Evolutionary conservation across 2,329 filamentous ascomycete species (phyloP).

Genomic region (Arthrobotrys pseudoclavata): DNA sequence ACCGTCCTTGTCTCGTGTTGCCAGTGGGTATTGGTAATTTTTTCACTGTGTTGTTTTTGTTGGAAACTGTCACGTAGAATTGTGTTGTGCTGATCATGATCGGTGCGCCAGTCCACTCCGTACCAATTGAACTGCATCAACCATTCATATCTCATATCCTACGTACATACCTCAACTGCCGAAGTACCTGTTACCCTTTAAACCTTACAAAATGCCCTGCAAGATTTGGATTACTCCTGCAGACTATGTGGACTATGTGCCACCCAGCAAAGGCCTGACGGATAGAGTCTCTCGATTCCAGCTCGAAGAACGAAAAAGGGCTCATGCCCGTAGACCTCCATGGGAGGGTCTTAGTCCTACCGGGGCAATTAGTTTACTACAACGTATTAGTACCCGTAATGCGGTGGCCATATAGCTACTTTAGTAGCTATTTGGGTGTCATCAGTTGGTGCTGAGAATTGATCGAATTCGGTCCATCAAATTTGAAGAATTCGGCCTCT

Average conservation of each 20-base stretch:
- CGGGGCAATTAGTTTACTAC: background rate
- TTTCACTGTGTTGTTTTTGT: conserved; percentile 14
- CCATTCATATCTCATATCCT: background rate
- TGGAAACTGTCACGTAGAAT: background rate
- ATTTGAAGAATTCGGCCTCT: background rate
- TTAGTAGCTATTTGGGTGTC: background rate
- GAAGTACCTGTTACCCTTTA: background rate
- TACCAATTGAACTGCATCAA: background rate
- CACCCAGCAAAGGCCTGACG: conserved; percentile 17
- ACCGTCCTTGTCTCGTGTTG: no score
- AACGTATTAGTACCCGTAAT: background rate
- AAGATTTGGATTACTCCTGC: conserved; percentile 40
- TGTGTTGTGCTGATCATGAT: conserved; percentile 1
- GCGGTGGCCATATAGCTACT: background rate
- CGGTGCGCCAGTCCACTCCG: background rate
- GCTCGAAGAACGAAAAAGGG: background rate
- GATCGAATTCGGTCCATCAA: background rate
- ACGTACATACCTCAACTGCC: background rate
- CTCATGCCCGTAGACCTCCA: background rate
- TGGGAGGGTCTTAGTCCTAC: background rate
- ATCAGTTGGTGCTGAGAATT: background rate
- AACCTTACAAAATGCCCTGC: conserved; percentile 17
- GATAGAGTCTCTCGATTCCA: conserved; percentile 41
- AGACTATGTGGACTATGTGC: conserved; percentile 25
- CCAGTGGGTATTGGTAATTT: background rate